These are phyloP conservation scores for Penicillium expansum DNA, from an alignment of 2,329 filamentous ascomycete species.

Conservation along the genomic window DNA sequence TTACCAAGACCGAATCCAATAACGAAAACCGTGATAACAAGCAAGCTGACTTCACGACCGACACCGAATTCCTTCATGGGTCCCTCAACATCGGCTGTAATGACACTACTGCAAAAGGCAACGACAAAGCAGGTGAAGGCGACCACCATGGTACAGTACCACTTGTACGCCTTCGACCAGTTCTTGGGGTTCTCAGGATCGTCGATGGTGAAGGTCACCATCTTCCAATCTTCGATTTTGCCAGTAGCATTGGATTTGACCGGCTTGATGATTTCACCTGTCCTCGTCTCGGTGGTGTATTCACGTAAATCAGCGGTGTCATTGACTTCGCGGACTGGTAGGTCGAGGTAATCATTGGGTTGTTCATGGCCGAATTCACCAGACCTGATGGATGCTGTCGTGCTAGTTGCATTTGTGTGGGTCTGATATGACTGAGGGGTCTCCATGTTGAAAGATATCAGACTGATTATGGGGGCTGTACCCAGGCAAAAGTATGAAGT, in stretches of 20 bases:
- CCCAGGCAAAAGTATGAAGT: slow-evolving; percentile 1
- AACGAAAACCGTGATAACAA: slow-evolving; percentile 74
- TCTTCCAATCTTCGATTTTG: slow-evolving; percentile 54
- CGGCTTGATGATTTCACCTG: slow-evolving; percentile 60
- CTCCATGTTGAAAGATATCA: slow-evolving; percentile 17
- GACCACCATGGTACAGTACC: slow-evolving; percentile 83
- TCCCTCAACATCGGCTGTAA: slow-evolving; percentile 71
- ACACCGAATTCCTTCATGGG: slow-evolving; percentile 64
- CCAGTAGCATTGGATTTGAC: slow-evolving; percentile 56
- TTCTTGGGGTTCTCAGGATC: slow-evolving; percentile 83
- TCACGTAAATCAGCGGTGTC: slow-evolving; percentile 62
- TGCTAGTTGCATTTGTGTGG: slow-evolving; percentile 20
- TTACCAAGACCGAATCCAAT: slow-evolving; percentile 74
- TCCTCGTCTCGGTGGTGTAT: slow-evolving; percentile 61
- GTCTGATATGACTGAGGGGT: slow-evolving; percentile 11
- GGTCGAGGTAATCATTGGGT: slow-evolving; percentile 53
- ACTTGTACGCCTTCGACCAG: slow-evolving; percentile 74
- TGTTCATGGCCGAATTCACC: slow-evolving; percentile 3
- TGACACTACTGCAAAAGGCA: slow-evolving; percentile 68
- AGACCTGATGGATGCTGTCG: slow-evolving; percentile 27
- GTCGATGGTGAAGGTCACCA: slow-evolving; percentile 68
- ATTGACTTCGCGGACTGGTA: slow-evolving; percentile 65
- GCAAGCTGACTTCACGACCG: slow-evolving; percentile 67
- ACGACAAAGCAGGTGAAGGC: slow-evolving; percentile 73
- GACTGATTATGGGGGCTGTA: not conserved